Percentiles rank a stretch among this genome's conserved stretches.
Evolutionary conservation across 371 early-diverging fungal genomes (phyloP).

Genomic region (Coemansia sp.): DNA sequence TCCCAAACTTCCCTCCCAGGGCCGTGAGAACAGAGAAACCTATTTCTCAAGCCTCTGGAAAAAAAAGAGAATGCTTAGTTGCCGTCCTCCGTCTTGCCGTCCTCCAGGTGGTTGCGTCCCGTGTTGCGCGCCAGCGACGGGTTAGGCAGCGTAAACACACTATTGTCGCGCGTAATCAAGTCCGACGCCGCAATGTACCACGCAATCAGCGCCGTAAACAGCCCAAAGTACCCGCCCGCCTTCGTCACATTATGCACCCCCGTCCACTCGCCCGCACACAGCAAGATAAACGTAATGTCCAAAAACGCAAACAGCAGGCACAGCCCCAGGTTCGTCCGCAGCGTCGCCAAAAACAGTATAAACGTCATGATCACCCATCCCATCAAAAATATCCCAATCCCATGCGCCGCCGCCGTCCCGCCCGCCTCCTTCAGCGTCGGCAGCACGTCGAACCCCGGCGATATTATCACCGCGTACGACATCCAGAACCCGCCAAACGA

Average conservation of each 20-base stretch:
- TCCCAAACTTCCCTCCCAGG: background rate
- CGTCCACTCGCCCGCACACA: conserved; percentile 57
- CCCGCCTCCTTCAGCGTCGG: conserved; percentile 52
- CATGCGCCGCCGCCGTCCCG: conserved; percentile 54
- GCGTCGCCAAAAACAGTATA: conserved; percentile 65
- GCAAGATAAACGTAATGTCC: conserved; percentile 62
- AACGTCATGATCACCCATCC: conserved; percentile 69
- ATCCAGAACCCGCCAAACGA: conserved; percentile 81
- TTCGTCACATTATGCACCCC: conserved; percentile 22
- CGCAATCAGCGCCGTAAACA: conserved; percentile 66
- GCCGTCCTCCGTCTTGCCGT: conserved; percentile 34
- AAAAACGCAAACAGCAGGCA: conserved; percentile 64
- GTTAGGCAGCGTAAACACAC: conserved; percentile 60
- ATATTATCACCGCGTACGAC: conserved; percentile 62
- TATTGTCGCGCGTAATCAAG: conserved; percentile 59
- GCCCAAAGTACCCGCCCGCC: conserved; percentile 68
- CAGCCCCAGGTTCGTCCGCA: conserved; percentile 62
- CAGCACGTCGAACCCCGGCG: conserved; percentile 56
- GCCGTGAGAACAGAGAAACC: background rate
- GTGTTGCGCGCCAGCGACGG: conserved; percentile 40
- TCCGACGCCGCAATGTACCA: conserved; percentile 73
- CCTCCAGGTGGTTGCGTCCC: conserved; percentile 8
- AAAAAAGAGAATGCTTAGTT: conserved; percentile 13
- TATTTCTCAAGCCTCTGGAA: background rate
- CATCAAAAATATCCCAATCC: conserved; percentile 67